Percentiles rank a stretch among this genome's conserved stretches.
Evolutionary conservation across 2,329 filamentous ascomycete genomes (phyloP).

Genomic region (Remersonia thermophila): DNA sequence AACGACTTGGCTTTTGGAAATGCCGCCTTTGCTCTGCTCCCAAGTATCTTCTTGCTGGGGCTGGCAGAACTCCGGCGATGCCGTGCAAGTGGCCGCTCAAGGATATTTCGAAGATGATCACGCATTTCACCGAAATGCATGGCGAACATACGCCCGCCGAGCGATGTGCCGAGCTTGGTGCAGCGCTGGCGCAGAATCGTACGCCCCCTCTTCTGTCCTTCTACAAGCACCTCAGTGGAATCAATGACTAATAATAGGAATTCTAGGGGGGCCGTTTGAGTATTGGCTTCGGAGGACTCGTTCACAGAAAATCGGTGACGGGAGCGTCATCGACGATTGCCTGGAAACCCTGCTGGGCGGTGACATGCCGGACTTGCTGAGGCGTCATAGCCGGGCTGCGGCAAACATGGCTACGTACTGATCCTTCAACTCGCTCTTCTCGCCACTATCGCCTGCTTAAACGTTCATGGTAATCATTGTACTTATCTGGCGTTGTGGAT

Average conservation of each 20-base stretch:
- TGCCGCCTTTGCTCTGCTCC: conserved; percentile 31
- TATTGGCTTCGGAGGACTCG: conserved; percentile 35
- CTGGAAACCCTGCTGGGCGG: conserved; percentile 26
- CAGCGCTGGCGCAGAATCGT: conserved; percentile 30
- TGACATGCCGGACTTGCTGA: conserved; percentile 25
- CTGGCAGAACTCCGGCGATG: conserved; percentile 29
- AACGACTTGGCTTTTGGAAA: conserved; percentile 35
- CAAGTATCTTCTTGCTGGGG: conserved; percentile 30
- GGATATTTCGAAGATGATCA: conserved; percentile 35
- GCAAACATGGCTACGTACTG: conserved; percentile 15
- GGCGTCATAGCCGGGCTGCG: conserved; percentile 21
- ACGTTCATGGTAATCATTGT: too few relatives aligned
- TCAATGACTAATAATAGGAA: too few relatives aligned
- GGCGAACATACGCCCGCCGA: conserved; percentile 30
- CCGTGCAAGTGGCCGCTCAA: conserved; percentile 36
- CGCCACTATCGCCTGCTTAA: too few relatives aligned
- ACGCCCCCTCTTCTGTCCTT: conserved; percentile 12
- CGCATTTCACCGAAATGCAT: conserved; percentile 35
- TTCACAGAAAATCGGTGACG: conserved; percentile 24
- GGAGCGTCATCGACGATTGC: conserved; percentile 24
- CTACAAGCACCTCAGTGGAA: too few relatives aligned
- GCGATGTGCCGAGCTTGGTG: conserved; percentile 31
- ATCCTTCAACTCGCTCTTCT: neutral
- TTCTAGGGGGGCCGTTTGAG: conserved; percentile 31
- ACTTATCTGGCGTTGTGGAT: too few relatives aligned